phyloP scores from a whole-genome alignment of 768 basidiomycete genomes.

The Mycena indigotica region DNA sequence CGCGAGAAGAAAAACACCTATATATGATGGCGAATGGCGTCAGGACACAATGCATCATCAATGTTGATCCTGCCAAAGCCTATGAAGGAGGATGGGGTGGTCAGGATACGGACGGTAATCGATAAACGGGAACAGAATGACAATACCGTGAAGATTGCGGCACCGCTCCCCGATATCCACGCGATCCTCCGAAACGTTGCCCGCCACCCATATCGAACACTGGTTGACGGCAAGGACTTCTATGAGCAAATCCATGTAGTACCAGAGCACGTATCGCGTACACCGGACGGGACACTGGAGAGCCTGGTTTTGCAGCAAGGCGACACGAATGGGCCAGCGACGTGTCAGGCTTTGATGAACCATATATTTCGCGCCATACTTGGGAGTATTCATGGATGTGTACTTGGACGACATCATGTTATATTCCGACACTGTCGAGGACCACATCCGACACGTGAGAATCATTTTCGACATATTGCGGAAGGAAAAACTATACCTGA shows the following conservation, averaged over 20 bases:
- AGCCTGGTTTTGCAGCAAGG: slow-evolving; percentile 37
- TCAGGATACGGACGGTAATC: slow-evolving; percentile 28
- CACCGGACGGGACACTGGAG: slow-evolving; percentile 38
- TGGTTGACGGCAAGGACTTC: slow-evolving; percentile 39
- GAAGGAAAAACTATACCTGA: slow-evolving; percentile 39
- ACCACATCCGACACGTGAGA: slow-evolving; percentile 36
- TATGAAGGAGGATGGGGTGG: slow-evolving; percentile 9
- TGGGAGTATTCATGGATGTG: slow-evolving; percentile 39
- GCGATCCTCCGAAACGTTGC: slow-evolving; percentile 30
- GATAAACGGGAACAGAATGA: slow-evolving; percentile 33
- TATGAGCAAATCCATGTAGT: slow-evolving; percentile 44
- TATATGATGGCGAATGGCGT: slow-evolving; percentile 28
- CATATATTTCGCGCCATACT: slow-evolving; percentile 34
- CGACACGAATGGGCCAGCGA: slow-evolving; percentile 31
- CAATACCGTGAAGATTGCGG: slow-evolving; percentile 30
- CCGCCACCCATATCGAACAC: slow-evolving; percentile 22
- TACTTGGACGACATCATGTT: slow-evolving; percentile 40
- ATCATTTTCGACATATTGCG: slow-evolving; percentile 36
- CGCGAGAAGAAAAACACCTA: slow-evolving; percentile 32
- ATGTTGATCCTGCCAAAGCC: slow-evolving; percentile 36
- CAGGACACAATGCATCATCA: slow-evolving; percentile 30
- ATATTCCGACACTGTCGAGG: slow-evolving; percentile 40
- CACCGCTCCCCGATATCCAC: slow-evolving; percentile 22
- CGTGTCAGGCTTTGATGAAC: slow-evolving; percentile 47
- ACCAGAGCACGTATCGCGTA: slow-evolving; percentile 29